phyloP scores from a whole-genome alignment of 345 rosid genomes.

The Microthlaspi erraticum region DNA sequence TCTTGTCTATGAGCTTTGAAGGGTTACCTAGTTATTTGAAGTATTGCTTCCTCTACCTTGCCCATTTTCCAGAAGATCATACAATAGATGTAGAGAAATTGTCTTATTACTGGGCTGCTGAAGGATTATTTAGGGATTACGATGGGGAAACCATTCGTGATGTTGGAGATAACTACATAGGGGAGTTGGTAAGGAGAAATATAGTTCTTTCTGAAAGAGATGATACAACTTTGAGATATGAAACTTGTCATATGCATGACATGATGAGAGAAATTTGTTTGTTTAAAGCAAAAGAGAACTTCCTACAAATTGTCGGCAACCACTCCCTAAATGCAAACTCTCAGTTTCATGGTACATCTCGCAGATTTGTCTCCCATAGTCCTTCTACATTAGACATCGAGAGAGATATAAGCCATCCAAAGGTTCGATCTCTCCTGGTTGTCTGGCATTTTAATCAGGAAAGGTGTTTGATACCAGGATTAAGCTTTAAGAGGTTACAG shows the following conservation, averaged over 20 bases:
- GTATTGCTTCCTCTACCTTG: conserved; percentile 30
- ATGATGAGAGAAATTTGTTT: conserved; percentile 39
- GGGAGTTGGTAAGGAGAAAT: conserved; percentile 42
- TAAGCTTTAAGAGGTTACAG: conserved; percentile 10
- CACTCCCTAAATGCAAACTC: not conserved
- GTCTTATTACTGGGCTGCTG: conserved; percentile 46
- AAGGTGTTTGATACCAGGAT: too few species aligned
- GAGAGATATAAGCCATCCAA: not conserved
- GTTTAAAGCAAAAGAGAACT: conserved; percentile 32
- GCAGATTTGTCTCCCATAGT: conserved; percentile 33
- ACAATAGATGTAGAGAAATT: conserved; percentile 24
- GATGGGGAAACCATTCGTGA: not conserved
- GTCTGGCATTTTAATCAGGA: too few species aligned
- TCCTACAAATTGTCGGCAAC: not conserved
- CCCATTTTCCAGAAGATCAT: conserved; percentile 35
- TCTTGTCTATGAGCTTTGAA: conserved; percentile 17
- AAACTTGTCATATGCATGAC: conserved; percentile 28
- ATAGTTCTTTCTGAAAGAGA: conserved; percentile 43
- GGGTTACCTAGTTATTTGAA: conserved; percentile 25
- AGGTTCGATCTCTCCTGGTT: not conserved
- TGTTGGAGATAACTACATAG: conserved; percentile 34
- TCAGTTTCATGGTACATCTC: conserved; percentile 7
- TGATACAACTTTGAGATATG: not conserved
- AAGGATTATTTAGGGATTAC: conserved; percentile 29
- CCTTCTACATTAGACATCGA: not conserved